Conservation (phyloP, 1,139 yeast species). For the Yamadazyma mexicana region DNA sequence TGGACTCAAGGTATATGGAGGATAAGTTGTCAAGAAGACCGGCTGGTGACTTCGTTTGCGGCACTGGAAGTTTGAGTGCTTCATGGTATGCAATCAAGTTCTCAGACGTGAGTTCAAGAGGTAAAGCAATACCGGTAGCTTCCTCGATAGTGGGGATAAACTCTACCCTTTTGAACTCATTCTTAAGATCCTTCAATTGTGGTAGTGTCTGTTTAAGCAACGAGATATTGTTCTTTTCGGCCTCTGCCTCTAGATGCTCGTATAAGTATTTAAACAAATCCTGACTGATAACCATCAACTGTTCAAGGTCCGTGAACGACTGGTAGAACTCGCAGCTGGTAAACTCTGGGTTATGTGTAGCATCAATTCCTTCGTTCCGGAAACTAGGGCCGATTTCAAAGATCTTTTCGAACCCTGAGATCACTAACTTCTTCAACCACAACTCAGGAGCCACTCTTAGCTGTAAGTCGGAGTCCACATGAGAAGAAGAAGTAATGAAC, state of each 20-base stretch:
- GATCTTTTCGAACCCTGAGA: constrained; percentile 81
- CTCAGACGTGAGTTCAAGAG: constrained; percentile 36
- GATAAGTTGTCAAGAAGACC: constrained; percentile 69
- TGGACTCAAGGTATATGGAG: constrained; percentile 63
- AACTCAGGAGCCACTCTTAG: constrained; percentile 92
- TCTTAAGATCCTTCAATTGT: constrained; percentile 18
- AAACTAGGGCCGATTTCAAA: constrained; percentile 86
- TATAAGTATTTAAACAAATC: constrained; percentile 46
- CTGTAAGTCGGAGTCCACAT: constrained; percentile 40
- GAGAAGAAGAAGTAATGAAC: constrained; percentile 53
- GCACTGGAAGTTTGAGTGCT: constrained; percentile 31
- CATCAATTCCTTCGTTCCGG: constrained; percentile 94
- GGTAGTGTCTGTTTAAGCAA: constrained; percentile 17
- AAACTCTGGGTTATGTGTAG: constrained; percentile 98
- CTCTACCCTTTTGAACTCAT: constrained; percentile 45
- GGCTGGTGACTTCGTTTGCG: constrained; percentile 48
- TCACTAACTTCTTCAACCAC: constrained; percentile 81
- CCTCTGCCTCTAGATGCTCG: constrained; percentile 16
- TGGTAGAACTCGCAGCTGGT: constrained; percentile 97
- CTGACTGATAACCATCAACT: constrained; percentile 68
- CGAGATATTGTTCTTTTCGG: constrained; percentile 9
- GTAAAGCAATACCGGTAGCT: constrained; percentile 43
- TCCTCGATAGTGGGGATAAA: constrained; percentile 58
- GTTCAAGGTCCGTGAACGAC: constrained; percentile 92
- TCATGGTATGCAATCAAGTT: constrained; percentile 39